Conservation (phyloP, 352 stramenopile genomes). For the Nothophytophthora sp. region DNA sequence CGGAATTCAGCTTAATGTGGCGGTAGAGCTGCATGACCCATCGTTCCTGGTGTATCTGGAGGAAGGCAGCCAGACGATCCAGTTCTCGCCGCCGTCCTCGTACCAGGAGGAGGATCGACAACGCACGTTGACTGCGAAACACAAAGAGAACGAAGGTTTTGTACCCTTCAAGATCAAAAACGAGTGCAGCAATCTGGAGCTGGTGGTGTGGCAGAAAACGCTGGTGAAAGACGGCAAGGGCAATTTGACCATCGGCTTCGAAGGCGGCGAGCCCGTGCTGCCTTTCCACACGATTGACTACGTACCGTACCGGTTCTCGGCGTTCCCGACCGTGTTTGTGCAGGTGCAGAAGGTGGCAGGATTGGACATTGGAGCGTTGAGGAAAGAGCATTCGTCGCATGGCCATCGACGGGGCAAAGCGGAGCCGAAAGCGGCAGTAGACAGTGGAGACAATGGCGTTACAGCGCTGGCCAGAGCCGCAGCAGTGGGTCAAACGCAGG, state of each 20-base stretch:
- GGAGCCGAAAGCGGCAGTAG: constrained; percentile 4
- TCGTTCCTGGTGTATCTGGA: constrained; percentile 70
- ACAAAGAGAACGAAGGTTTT: constrained; percentile 59
- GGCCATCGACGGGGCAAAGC: constrained; percentile 6
- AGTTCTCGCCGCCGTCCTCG: constrained; percentile 27
- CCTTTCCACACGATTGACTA: constrained; percentile 85
- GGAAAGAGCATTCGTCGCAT: constrained; percentile 26
- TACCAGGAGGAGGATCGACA: constrained; percentile 28
- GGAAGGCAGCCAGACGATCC: constrained; percentile 28
- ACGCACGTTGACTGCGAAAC: constrained; percentile 26
- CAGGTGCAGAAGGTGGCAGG: constrained; percentile 73
- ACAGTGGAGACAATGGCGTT: constrained; percentile 4
- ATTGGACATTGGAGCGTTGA: constrained; percentile 30
- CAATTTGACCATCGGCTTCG: constrained; percentile 47
- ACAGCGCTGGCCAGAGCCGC: constrained; percentile 25
- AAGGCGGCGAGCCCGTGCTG: constrained; percentile 67
- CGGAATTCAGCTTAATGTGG: constrained; percentile 69
- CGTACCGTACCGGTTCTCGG: constrained; percentile 70
- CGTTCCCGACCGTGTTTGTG: constrained; percentile 65
- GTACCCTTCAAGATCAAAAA: constrained; percentile 85
- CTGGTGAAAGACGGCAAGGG: constrained; percentile 52
- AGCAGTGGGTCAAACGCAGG: constrained; percentile 29
- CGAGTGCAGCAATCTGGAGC: constrained; percentile 73
- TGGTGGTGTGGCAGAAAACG: constrained; percentile 85
- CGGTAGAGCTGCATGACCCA: constrained; percentile 79